Evolutionary conservation across 495 filamentous ascomycete species (phyloP), one percentile per base, ranked within the genome.

Genomic region (Penicillium samsonianum): DNA sequence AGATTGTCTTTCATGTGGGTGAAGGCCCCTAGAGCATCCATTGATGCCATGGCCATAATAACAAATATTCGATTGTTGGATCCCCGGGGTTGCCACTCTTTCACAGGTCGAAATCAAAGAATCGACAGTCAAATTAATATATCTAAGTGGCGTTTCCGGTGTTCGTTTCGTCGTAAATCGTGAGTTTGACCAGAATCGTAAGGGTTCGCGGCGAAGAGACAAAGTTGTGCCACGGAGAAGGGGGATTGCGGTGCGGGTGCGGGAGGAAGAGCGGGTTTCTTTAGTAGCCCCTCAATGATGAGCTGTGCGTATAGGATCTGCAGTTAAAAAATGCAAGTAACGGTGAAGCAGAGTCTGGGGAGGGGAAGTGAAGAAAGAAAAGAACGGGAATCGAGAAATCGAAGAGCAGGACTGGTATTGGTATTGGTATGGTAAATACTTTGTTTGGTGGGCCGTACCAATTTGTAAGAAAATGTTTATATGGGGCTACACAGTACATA

Each of bases 21-120:
- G 52, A 92, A 81, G 50, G 84, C 81, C 53, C 78, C 79, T 45
- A 91, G 70, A 16, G 86, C 84, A 61, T 90, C 87, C 73, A 85
- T 82, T n/a, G 66, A 62, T 25, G 61, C 57, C 63, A 70, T 61
- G 35, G 59, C 60, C 61, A 61, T 67, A 9, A 26, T 56, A 23
- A 52, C 16, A 55, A 28, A 35, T 31, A 14, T 35, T 59, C 7
- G 42, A 20, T n/a, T 19, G 5, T 41, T 23, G 50, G 14, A 23
- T 31, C n/a, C 17, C 25, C 19, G 6, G 14, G 8, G 7, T 30
- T 25, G 6, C 14, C 40, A 35, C 41, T 3, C 12, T 38, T 55
- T 14, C 28, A 10, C n/a, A 22, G 37, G 35, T 38, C 7, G 16
- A 9, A 25, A 52, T 31, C 2, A 4, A 38, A 40, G 35, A 37